Evolutionary conservation across 495 filamentous ascomycete genomes (phyloP).

Genomic region (Xylaria longipes): DNA sequence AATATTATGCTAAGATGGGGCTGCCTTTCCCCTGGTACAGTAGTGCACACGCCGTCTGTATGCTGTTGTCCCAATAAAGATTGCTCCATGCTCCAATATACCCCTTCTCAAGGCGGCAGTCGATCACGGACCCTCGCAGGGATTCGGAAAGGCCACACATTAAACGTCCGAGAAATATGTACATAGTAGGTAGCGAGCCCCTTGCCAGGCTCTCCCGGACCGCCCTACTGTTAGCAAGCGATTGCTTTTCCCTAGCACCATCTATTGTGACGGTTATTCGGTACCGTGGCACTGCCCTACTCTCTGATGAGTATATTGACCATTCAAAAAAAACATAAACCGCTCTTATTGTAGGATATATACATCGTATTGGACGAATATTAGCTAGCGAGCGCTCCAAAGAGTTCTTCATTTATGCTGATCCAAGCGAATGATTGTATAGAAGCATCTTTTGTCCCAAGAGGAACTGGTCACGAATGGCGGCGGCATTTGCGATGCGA

Average conservation of each 20-base stretch:
- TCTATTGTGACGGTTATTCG: conserved; percentile 4
- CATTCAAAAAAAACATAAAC: neutral
- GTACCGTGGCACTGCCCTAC: conserved; percentile 4
- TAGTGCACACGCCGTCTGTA: conserved; percentile 21
- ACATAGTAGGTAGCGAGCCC: conserved; percentile 9
- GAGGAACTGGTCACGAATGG: neutral
- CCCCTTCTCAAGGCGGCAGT: conserved; percentile 23
- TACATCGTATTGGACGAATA: neutral
- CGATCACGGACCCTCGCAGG: conserved; percentile 25
- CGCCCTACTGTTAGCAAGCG: neutral
- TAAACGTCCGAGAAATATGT: conserved; percentile 10
- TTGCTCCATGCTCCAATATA: conserved; percentile 18
- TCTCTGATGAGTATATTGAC: neutral
- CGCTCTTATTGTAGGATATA: neutral
- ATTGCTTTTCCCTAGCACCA: conserved; percentile 17
- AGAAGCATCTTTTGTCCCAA: neutral
- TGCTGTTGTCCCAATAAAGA: conserved; percentile 11
- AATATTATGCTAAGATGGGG: conserved; percentile 12
- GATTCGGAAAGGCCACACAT: conserved; percentile 6
- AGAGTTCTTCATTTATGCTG: neutral
- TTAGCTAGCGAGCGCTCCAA: neutral
- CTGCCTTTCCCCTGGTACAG: neutral
- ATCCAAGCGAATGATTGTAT: neutral
- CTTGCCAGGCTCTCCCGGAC: conserved; percentile 8
- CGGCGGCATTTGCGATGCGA: neutral